Evolutionary conservation across 2,329 filamentous ascomycete species (phyloP), one percentile per base, ranked within the genome.

Genomic region (Neopestalotiopsis sp.): DNA sequence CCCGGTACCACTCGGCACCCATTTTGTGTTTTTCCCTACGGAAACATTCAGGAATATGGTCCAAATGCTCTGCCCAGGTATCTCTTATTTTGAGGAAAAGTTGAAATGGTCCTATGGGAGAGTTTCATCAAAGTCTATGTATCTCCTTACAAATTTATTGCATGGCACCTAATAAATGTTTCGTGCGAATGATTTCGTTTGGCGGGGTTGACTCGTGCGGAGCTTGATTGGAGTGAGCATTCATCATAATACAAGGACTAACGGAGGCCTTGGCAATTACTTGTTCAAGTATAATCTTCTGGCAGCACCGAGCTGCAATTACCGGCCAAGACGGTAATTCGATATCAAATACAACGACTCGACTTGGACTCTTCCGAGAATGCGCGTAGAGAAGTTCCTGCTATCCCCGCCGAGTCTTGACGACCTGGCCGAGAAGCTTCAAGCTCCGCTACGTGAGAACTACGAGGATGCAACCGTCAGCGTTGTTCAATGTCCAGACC

Each of bases 301-400:
- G 10, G 10, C 34, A 38, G 10, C 34, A 38, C 10, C 10, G 34
- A 38, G 34, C 34, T 38, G 6, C 10, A 10, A 10, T 38, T 7
- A 38, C 34, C 34, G 34, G 34, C 10, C 34, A 38, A 38, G 10
- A 38, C 10, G 6, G 34, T 38, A 38, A 28, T 38, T 10, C 10
- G 10, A 38, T 38, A 6, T 7, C 34, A 38, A 6, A 38, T 7
- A 38, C 34, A 38, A 38, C 34, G 10, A 38, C 6, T 7, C 34
- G n/a, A 52, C 45, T 20, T n/a, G 17, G 9, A n/a, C n/a, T n/a
- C n/a, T 7, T 7, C 7, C 20, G 13, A 59, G 1, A 30, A 59
- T 59, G 57, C 57, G 30, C 57, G 57, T 59, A 5, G 57, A 59
- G 30, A 62, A 38, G 30, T 62, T 62, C 14, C 30, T 32, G n/a